Percentiles rank a stretch among this genome's conserved stretches.
Conservation (phyloP, 2,329 filamentous ascomycete species). For the Biscogniauxia marginata region DNA sequence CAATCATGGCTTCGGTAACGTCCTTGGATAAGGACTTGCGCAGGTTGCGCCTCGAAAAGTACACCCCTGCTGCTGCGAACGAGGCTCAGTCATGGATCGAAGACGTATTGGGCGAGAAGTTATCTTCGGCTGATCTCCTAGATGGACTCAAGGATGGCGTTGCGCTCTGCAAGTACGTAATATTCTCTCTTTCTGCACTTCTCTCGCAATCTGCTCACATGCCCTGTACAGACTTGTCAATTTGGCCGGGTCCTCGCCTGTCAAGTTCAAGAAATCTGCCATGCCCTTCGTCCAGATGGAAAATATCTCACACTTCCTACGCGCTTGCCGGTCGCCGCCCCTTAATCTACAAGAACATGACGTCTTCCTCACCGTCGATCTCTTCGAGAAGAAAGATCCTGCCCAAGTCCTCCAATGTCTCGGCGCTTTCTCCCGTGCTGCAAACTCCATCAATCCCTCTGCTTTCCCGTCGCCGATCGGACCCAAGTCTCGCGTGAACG, state of each 20-base stretch:
- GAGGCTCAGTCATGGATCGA: constrained; percentile 88
- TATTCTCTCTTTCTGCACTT: constrained; percentile 8
- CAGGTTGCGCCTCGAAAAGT: constrained; percentile 87
- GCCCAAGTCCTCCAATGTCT: constrained; percentile 94
- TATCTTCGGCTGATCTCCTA: constrained; percentile 74
- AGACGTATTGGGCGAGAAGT: constrained; percentile 68
- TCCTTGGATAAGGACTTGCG: constrained; percentile 95
- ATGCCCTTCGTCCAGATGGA: constrained; percentile 99
- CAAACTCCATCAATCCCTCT: constrained; percentile 69
- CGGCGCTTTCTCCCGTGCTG: constrained; percentile 84
- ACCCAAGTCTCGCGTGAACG: constrained; percentile 57
- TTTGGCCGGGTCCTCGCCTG: constrained; percentile 71
- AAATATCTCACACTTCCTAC: constrained; percentile 95
- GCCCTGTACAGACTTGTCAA: constrained; percentile 68
- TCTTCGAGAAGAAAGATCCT: constrained; percentile 94
- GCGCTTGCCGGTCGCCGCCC: constrained; percentile 80
- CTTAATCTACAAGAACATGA: constrained; percentile 90
- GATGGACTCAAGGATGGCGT: constrained; percentile 88
- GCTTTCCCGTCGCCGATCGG: constrained; percentile 77
- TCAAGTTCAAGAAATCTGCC: constrained; percentile 85
- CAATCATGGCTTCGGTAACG: constrained; percentile 82
- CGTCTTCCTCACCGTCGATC: constrained; percentile 92
- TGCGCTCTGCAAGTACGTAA: constrained; percentile 80
- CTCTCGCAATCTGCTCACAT: constrained; percentile 19
- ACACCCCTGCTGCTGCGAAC: constrained; percentile 85